A percentile compares a stretch with the other conserved stretches of the same genome.
phyloP scores from a whole-genome alignment of 2,329 filamentous ascomycete species.

The Talaromyces sp. region DNA sequence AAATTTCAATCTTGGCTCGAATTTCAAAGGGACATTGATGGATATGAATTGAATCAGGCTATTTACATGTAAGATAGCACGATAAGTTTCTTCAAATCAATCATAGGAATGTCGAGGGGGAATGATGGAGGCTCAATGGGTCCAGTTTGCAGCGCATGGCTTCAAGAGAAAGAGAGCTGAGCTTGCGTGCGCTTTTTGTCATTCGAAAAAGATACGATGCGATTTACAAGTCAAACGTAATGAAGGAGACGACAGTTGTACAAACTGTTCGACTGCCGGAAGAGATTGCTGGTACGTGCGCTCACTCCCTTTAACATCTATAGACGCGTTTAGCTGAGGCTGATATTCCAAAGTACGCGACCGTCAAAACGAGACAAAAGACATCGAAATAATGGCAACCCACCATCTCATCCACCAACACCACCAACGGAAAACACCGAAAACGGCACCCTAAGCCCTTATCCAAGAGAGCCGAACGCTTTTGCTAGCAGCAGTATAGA shows the following conservation, averaged over 20 bases:
- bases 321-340: too few species aligned
- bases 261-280: constrained; percentile 2
- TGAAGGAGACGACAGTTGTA: not conserved
- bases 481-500: not conserved
- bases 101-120: not conserved
- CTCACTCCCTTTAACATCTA: too few species aligned
- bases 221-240: constrained; percentile 2
- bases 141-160: constrained; percentile 1
- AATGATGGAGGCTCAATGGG: constrained; percentile 7
- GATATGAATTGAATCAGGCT: not conserved
- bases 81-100: not conserved
- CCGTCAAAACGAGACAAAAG: not conserved
- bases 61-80: not conserved
- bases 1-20: not conserved
- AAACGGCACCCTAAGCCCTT: not conserved
- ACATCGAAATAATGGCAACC: not conserved
- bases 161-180: constrained; percentile 8
- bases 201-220: constrained; percentile 11
- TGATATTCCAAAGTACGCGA: not conserved
- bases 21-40: not conserved
- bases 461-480: not conserved
- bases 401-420: not conserved
- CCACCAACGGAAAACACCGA: not conserved
- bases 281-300: not conserved
- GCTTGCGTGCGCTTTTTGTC: constrained; percentile 4